phyloP scores from a whole-genome alignment of 2,329 filamentous ascomycete genomes.

The Trichocomaceae sp. region DNA sequence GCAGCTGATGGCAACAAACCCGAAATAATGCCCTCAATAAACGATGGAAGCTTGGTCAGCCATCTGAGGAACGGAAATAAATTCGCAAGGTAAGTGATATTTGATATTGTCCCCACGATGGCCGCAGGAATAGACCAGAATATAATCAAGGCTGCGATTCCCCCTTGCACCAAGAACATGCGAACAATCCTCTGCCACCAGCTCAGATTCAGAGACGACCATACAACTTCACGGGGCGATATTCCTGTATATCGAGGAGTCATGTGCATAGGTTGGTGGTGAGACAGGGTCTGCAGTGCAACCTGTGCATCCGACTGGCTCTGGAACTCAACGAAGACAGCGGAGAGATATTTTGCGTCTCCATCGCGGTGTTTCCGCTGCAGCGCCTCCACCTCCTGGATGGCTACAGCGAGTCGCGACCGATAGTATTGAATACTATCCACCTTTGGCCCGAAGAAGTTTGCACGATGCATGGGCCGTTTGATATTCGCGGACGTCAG shows the following conservation, averaged over 20 bases:
- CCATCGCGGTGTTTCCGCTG: conserved; percentile 60
- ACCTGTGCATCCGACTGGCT: conserved; percentile 76
- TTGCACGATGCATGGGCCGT: conserved; percentile 65
- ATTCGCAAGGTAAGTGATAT: conserved; percentile 61
- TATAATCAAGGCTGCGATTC: conserved; percentile 70
- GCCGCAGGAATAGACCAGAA: conserved; percentile 78
- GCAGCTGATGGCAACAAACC: conserved; percentile 76
- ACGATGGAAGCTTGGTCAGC: conserved; percentile 61
- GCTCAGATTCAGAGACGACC: conserved; percentile 71
- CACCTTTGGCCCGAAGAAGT: conserved; percentile 72
- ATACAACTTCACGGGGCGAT: conserved; percentile 77
- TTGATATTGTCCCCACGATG: conserved; percentile 79
- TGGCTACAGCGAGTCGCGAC: conserved; percentile 62
- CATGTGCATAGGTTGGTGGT: conserved; percentile 82
- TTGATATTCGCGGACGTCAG: conserved; percentile 38
- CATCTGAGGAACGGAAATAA: conserved; percentile 60
- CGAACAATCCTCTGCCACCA: conserved; percentile 79
- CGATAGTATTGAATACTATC: conserved; percentile 87
- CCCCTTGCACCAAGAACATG: conserved; percentile 59
- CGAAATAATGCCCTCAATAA: conserved; percentile 71
- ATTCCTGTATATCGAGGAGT: conserved; percentile 79
- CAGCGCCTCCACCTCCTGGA: conserved; percentile 60
- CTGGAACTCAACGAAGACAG: conserved; percentile 85
- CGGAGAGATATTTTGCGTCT: conserved; percentile 59
- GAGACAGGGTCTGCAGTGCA: conserved; percentile 75